phyloP scores from a whole-genome alignment of 306 rosid species.

The Lotus japonicus region DNA sequence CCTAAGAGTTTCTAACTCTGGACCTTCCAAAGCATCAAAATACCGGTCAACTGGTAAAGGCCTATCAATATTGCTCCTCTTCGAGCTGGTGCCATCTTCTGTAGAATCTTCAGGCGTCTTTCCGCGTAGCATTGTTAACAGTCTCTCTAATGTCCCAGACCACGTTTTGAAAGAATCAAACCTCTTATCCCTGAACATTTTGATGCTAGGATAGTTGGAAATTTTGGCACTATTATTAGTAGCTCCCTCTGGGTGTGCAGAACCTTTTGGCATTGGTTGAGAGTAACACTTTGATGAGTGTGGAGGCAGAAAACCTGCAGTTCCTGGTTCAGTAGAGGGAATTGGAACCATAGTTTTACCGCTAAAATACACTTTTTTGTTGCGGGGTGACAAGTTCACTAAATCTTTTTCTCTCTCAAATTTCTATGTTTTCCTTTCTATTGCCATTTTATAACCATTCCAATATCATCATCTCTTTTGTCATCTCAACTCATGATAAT shows the following conservation, averaged over 20 bases:
- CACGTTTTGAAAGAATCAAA: slow-evolving; percentile 79
- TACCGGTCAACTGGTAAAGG: slow-evolving; percentile 59
- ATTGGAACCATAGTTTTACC: slow-evolving; percentile 28
- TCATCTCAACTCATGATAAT: no score
- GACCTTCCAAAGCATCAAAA: slow-evolving; percentile 61
- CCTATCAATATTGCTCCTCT: slow-evolving; percentile 19
- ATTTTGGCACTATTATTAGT: not conserved
- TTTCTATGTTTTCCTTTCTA: no score
- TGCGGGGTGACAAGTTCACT: no score
- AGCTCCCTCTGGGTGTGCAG: slow-evolving; percentile 8
- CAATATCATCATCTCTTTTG: no score
- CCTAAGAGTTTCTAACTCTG: slow-evolving; percentile 68
- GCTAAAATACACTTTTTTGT: slow-evolving; percentile 33
- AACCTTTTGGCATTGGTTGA: slow-evolving; percentile 58
- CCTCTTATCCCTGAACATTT: slow-evolving; percentile 44
- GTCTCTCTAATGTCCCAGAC: slow-evolving; percentile 73
- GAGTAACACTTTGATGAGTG: slow-evolving; percentile 43
- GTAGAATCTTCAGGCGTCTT: slow-evolving; percentile 24
- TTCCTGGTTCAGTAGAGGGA: not conserved
- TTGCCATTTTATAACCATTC: no score
- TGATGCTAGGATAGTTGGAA: slow-evolving; percentile 28
- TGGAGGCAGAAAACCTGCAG: slow-evolving; percentile 14
- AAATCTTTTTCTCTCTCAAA: no score
- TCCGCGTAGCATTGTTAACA: slow-evolving; percentile 54
- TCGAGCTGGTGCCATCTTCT: slow-evolving; percentile 13